These are phyloP conservation scores for Linnemannia schmuckeri DNA, from an alignment of 192 early-diverging fungal genomes.

Conservation along the genomic window DNA sequence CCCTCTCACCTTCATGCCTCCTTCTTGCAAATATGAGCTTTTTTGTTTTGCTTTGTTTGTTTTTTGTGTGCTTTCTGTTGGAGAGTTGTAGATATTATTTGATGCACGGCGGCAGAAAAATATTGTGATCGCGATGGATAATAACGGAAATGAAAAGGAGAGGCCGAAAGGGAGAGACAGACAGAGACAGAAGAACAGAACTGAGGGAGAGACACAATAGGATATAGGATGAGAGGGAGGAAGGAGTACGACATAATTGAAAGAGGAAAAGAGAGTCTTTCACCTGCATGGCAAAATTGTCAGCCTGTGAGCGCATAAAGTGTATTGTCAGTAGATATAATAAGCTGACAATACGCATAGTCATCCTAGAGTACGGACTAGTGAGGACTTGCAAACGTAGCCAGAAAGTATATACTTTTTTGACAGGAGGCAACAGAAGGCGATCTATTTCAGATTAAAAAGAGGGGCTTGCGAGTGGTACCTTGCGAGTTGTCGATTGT, in stretches of 20 bases:
- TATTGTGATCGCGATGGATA: constrained; percentile 7
- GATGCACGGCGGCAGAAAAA: not conserved
- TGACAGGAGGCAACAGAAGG: not conserved
- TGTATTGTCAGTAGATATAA: no score
- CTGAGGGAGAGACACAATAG: no score
- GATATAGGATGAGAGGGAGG: no score
- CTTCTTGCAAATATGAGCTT: not conserved
- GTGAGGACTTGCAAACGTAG: not conserved
- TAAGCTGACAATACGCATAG: no score
- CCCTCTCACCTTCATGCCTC: not conserved
- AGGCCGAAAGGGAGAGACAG: not conserved
- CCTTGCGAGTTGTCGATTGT: not conserved
- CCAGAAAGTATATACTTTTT: not conserved
- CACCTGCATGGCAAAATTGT: no score
- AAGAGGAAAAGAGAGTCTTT: no score
- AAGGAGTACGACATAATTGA: no score
- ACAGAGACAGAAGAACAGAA: no score
- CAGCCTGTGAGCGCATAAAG: no score
- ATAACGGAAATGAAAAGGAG: not conserved
- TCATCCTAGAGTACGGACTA: no score
- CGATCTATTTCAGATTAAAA: not conserved
- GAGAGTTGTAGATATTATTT: not conserved
- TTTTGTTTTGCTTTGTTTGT: not conserved
- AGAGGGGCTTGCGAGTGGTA: not conserved
- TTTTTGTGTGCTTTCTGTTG: not conserved